phyloP scores from a whole-genome alignment of 1,284 basidiomycete species.

The Rugiboletus extremiorientalis region DNA sequence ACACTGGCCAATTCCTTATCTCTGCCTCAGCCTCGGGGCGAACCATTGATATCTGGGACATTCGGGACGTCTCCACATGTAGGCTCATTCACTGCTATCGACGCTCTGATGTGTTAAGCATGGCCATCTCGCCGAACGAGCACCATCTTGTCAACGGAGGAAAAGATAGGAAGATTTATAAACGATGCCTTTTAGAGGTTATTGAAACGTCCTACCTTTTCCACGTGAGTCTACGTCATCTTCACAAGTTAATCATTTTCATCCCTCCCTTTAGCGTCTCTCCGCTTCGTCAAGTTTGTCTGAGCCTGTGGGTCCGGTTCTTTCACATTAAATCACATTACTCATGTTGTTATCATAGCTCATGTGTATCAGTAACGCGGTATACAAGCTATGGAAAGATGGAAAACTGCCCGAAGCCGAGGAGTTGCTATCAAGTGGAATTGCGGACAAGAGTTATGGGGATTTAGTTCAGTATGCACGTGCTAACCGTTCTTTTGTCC shows the following conservation, averaged over 20 bases:
- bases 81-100: too few species aligned
- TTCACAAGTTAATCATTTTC: not conserved
- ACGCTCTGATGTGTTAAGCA: too few species aligned
- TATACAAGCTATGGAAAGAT: too few species aligned
- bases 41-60: slow-evolving; percentile 13
- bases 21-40: slow-evolving; percentile 11
- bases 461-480: too few species aligned
- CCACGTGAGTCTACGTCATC: not conserved
- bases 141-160: not conserved
- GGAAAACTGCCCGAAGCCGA: too few species aligned
- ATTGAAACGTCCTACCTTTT: not conserved
- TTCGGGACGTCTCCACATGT: not conserved
- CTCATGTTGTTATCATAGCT: too few species aligned
- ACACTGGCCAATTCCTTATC: slow-evolving; percentile 6
- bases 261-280: not conserved
- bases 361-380: too few species aligned
- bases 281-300: not conserved
- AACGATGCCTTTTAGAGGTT: not conserved
- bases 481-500: too few species aligned
- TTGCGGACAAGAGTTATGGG: too few species aligned
- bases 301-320: too few species aligned
- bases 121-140: slow-evolving; percentile 3
- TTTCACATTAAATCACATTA: too few species aligned
- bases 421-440: too few species aligned
- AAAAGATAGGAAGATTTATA: not conserved